Base-by-base conservation (phyloP, 139 green algal genomes). In the Coelastrella sp. region DNA sequence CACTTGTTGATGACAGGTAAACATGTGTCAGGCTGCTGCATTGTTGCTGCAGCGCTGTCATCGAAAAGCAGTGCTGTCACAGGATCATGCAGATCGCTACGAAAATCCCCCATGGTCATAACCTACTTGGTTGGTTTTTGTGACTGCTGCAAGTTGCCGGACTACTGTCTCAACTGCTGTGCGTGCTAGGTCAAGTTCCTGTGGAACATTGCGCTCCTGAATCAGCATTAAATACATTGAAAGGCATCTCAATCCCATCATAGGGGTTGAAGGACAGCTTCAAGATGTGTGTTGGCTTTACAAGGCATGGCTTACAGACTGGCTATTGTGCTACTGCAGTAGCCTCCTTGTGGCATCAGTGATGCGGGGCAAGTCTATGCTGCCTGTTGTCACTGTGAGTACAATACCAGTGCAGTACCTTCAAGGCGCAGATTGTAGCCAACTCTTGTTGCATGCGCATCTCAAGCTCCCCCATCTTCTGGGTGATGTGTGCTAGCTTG, bases 91-190 rank as follows among this genome's bases (percentile, higher is more conserved):
- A 49, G 35, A 49, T 49, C 35, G 35, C 35, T 49, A 3, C 35
- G 35, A 49, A 49, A 49, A 49, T 49, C 35, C 35, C 35, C 3
- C 3, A 49, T 49, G 35, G 3, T 3, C 35, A 49, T 49, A 49
- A 49, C 35, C 35, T 25, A 87, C 84, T 57, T 88, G 84, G 68
- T 88, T 88, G 11, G 84, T 80, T 60, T 70, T 80, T 14, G 68
- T 88, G 11, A 80, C 84, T 81, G 84, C 68, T 80, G 84, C 27
- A n/a, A 88, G 84, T 17, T 88, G 84, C 10, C 84, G 84, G 7
- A 88, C 84, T 22, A 88, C 84, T 57, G 66, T 88, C 49, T 88
- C 84, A n/a, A 88, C 56, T 68, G 84, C 84, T 80, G 84, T 57
- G 20, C 84, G 66, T 27, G 84, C 84, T 17, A 88, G 68, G 49